These are phyloP conservation scores for Chlamydomonas schloesseri DNA, from an alignment of 139 green algal genomes.

Conservation along the genomic window DNA sequence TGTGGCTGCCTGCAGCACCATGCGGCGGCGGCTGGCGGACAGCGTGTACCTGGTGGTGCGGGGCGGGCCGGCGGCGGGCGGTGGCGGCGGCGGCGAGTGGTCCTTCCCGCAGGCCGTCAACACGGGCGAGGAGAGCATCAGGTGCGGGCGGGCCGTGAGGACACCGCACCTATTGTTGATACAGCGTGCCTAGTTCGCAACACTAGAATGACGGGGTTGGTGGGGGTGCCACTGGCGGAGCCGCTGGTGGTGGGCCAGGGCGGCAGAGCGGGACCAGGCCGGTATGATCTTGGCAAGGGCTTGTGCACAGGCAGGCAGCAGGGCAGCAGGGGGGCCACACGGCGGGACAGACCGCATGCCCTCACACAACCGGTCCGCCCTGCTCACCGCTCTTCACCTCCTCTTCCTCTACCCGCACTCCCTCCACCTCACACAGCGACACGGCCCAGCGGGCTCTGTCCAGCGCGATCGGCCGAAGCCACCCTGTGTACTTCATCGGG, in stretches of 20 bases:
- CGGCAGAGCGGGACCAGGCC: too few relatives aligned
- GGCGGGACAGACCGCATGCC: too few relatives aligned
- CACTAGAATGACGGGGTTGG: neutral
- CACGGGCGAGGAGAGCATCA: conserved; percentile 43
- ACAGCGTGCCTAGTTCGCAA: too few relatives aligned
- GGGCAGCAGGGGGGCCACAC: too few relatives aligned
- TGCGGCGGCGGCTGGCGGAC: conserved; percentile 38
- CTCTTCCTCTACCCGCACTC: neutral
- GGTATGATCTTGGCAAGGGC: too few relatives aligned
- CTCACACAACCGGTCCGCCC: too few relatives aligned
- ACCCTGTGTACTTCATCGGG: conserved; percentile 56
- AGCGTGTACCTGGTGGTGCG: conserved; percentile 55
- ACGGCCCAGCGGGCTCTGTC: conserved; percentile 49
- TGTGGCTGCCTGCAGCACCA: conserved; percentile 29
- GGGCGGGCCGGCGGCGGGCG: neutral
- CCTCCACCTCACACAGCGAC: conserved; percentile 26
- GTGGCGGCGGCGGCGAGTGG: conserved; percentile 22
- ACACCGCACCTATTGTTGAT: neutral
- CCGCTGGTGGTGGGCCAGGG: too few relatives aligned
- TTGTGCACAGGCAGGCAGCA: too few relatives aligned
- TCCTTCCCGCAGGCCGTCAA: conserved; percentile 30
- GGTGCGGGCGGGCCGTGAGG: neutral
- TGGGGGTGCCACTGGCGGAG: too few relatives aligned
- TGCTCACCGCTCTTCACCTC: neutral
- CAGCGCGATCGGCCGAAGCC: conserved; percentile 18